Evolutionary conservation across 495 filamentous ascomycete species (phyloP), one percentile per base, ranked within the genome.

Genomic region (Lophiostoma macrostomum): DNA sequence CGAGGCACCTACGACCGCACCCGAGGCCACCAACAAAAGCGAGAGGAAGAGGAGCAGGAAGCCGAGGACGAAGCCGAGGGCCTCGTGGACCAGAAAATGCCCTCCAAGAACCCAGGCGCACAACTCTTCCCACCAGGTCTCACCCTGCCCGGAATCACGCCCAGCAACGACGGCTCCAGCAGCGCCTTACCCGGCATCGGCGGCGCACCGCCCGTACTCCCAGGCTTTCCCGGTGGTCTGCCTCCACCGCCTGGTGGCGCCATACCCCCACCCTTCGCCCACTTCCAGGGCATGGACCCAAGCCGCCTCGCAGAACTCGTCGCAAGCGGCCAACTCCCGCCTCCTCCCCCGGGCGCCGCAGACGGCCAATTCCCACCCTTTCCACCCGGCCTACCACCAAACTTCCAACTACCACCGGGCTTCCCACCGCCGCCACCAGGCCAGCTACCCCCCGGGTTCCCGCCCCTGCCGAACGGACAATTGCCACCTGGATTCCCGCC

Each of bases 61-160:
- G 73, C 89, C 38, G 87, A 96, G 67, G 93, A 96, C 63, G 91
- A 96, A 68, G 85, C 83, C 41, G 91, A 96, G 30, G 89, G 88
- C 6, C 74, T 98, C n/a, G 86, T 93, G 23, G 93, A 98, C 64
- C 93, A 98, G 69, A 88, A 88, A 62, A 89, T 90, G 79, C 83
- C 85, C 18, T 64, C 73, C 14, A 69, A 73, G 34, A 70, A 68
- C 22, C 56, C 76, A 14, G 44, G 55, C 28, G 57, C 82, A 22
- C 60, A 61, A 5, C 47, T 55, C 19, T 50, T 70, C 11, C 48
- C 45, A 13, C 81, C 81, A 4, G 81, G 82, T 20, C 54, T 58
- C 30, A 36, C 54, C 27, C 75, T 84, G 51, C 70, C 67, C 47
- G 76, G 70, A 11, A 65, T 64, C 58, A 67, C 65, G 28, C 35